A percentile compares a stretch with the other conserved stretches of the same genome.
phyloP scores from a whole-genome alignment of 176 grass and related monocot species.

The Alopecurus myosuroides region DNA sequence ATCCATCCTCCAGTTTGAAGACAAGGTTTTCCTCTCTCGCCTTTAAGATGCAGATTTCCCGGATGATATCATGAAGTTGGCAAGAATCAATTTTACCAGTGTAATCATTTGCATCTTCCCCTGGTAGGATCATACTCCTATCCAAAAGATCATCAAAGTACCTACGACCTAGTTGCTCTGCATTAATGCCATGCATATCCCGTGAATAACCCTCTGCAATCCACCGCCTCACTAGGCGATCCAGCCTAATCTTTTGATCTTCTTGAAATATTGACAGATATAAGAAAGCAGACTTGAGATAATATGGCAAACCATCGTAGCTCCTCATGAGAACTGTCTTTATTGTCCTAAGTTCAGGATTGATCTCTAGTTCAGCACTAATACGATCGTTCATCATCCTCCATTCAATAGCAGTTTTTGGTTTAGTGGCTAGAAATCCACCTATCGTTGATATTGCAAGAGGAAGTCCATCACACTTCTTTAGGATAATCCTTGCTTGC shows the following conservation, averaged over 20 bases:
- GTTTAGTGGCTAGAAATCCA: constrained; percentile 13
- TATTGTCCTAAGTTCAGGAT: neutral
- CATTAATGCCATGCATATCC: neutral
- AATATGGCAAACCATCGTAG: constrained; percentile 38
- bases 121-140: constrained; percentile 18
- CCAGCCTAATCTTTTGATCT: neutral
- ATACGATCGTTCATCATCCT: neutral
- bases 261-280: constrained; percentile 24
- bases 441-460: constrained; percentile 39
- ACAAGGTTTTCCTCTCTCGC: constrained; percentile 25
- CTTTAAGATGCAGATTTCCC: constrained; percentile 22
- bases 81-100: neutral
- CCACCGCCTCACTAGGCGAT: constrained; percentile 28
- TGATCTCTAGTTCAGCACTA: constrained; percentile 8
- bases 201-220: constrained; percentile 25
- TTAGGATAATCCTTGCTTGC: neutral
- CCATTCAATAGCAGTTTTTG: constrained; percentile 29
- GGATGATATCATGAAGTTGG: constrained; percentile 32
- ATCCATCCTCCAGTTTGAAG: neutral
- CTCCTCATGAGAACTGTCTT: neutral
- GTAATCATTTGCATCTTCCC: neutral
- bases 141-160: constrained; percentile 29
- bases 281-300: constrained; percentile 33
- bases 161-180: neutral
- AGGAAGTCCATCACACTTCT: constrained; percentile 27